phyloP scores from a whole-genome alignment of 495 filamentous ascomycete genomes.

The Daldinia vernicosa region DNA sequence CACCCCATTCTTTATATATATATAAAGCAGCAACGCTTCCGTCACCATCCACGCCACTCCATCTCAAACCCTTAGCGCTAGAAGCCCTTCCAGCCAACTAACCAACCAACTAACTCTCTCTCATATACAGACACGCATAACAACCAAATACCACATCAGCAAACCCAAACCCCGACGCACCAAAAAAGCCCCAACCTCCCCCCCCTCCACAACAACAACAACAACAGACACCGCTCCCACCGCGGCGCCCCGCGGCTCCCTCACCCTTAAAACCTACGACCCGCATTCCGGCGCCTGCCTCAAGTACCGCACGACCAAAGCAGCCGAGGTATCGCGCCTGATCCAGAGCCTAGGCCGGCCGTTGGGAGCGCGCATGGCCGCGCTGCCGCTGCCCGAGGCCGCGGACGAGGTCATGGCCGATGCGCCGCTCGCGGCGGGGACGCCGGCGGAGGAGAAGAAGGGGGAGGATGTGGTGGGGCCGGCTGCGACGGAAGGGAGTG shows the following conservation, averaged over 20 bases:
- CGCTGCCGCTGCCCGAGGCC: conserved; percentile 55
- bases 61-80: background rate
- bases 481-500: conserved; percentile 12
- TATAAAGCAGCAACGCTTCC: background rate
- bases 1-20: background rate
- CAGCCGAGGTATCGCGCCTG: conserved; percentile 86
- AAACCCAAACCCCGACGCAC: conserved; percentile 51
- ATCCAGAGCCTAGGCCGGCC: conserved; percentile 76
- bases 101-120: conserved; percentile 8
- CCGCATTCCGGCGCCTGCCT: conserved; percentile 80
- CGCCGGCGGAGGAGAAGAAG: conserved; percentile 47
- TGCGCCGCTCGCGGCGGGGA: conserved; percentile 46
- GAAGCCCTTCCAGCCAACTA: background rate
- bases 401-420: conserved; percentile 52
- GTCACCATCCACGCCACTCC: background rate
- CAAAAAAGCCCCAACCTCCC: conserved; percentile 32
- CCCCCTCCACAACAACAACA: conserved; percentile 39
- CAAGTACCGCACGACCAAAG: conserved; percentile 90
- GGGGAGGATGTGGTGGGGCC: conserved; percentile 46
- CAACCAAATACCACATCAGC: conserved; percentile 81
- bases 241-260: conserved; percentile 63
- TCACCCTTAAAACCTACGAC: conserved; percentile 91
- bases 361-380: conserved; percentile 68
- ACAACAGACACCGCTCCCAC: background rate
- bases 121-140: conserved; percentile 74